A percentile compares a stretch with the other conserved stretches of the same genome.
These are phyloP conservation scores for Bjerkandera adusta DNA, from an alignment of 1,284 basidiomycete species.

Conservation along the genomic window DNA sequence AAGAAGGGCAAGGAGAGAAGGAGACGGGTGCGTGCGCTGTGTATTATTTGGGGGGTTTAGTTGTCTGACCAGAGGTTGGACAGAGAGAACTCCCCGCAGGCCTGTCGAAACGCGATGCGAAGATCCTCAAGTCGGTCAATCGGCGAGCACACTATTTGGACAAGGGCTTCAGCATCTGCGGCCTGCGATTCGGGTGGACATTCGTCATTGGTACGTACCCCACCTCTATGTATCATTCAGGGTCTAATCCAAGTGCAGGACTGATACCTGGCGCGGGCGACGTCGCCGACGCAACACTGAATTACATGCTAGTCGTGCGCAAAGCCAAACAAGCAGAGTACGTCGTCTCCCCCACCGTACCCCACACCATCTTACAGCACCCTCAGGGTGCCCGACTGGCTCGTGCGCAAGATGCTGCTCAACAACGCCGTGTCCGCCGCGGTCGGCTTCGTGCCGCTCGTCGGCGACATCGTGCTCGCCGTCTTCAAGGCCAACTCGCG, in stretches of 20 bases:
- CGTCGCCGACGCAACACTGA: conserved; percentile 59
- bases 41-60: conserved; percentile 1
- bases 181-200: conserved; percentile 87
- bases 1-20: conserved; percentile 64
- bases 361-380: neutral
- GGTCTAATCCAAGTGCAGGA: conserved; percentile 34
- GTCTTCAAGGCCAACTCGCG: conserved; percentile 87
- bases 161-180: conserved; percentile 84
- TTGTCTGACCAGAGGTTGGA: neutral
- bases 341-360: conserved; percentile 14
- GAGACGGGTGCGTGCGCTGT: conserved; percentile 53
- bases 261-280: conserved; percentile 78
- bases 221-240: neutral
- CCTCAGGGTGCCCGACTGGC: conserved; percentile 61
- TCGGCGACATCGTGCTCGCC: conserved; percentile 77
- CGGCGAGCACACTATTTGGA: conserved; percentile 88
- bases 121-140: conserved; percentile 74
- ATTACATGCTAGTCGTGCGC: conserved; percentile 77
- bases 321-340: conserved; percentile 73
- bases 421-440: conserved; percentile 78
- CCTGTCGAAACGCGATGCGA: conserved; percentile 75
- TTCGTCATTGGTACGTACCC: conserved; percentile 62
- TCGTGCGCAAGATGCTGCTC: conserved; percentile 70
- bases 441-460: conserved; percentile 76
- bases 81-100: conserved; percentile 78